Conservation (phyloP, 2,329 filamentous ascomycete species). For the Trichoderma citrinoviride region DNA sequence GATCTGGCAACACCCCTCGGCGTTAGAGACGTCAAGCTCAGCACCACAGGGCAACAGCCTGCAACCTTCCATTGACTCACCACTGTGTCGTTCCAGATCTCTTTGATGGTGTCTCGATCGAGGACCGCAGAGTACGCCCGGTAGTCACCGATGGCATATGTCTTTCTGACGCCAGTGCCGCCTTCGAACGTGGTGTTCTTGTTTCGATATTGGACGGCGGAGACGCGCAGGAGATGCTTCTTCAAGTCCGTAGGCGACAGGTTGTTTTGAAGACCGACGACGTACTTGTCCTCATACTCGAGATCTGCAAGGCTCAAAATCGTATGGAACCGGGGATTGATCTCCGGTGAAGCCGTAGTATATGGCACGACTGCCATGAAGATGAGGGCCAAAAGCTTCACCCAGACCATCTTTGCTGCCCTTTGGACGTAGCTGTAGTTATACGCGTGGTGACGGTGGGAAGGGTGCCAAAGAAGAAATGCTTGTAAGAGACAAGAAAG, state of each 20-base stretch:
- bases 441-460: neutral
- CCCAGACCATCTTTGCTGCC: constrained; percentile 5
- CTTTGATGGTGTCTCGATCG: constrained; percentile 41
- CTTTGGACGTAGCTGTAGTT: neutral
- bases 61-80: constrained; percentile 26
- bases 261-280: constrained; percentile 44
- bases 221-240: constrained; percentile 24
- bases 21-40: neutral
- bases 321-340: neutral
- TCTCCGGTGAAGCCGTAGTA: constrained; percentile 18
- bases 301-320: constrained; percentile 26
- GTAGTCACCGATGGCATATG: constrained; percentile 34
- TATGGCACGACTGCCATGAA: constrained; percentile 20
- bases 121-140: constrained; percentile 45
- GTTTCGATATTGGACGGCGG: constrained; percentile 33
- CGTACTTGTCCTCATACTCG: constrained; percentile 42
- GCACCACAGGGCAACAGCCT: neutral
- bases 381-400: constrained; percentile 24
- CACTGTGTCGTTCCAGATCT: constrained; percentile 36
- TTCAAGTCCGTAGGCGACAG: constrained; percentile 34
- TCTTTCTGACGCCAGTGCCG: constrained; percentile 33
- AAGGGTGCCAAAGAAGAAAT: neutral
- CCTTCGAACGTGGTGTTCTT: neutral
- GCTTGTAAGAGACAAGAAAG: neutral
- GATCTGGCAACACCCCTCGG: neutral